phyloP scores from a whole-genome alignment of 345 rosid genomes.

The Euphorbia peplus region DNA sequence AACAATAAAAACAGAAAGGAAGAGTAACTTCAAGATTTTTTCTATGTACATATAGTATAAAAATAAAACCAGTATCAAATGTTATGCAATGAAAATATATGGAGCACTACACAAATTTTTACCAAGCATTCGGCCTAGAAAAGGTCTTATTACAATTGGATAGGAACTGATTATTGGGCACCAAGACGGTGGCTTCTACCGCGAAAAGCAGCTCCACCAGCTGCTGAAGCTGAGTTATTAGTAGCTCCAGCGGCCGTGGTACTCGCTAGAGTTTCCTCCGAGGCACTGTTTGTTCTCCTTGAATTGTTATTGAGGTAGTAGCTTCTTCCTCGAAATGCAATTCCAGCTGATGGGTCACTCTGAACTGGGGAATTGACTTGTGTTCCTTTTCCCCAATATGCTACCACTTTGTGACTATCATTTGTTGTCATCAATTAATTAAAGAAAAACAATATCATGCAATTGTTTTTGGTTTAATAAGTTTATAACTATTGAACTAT shows the following conservation, averaged over 20 bases:
- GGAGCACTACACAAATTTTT: background rate
- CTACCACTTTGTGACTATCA: slow-evolving; percentile 48
- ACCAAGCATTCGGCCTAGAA: too few relatives aligned
- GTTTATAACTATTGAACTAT: too few relatives aligned
- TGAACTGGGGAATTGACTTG: slow-evolving; percentile 49
- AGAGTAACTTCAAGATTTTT: too few relatives aligned
- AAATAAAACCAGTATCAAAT: too few relatives aligned
- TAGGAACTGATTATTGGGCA: background rate
- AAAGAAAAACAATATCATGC: too few relatives aligned
- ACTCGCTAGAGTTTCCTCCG: slow-evolving; percentile 2
- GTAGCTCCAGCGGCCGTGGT: slow-evolving; percentile 10
- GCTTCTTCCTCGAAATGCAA: slow-evolving; percentile 51
- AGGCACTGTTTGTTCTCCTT: background rate
- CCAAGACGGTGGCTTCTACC: slow-evolving; percentile 45
- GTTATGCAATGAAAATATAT: background rate
- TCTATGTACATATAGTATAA: too few relatives aligned
- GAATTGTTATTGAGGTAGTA: slow-evolving; percentile 26
- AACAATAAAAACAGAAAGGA: too few relatives aligned
- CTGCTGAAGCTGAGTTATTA: slow-evolving; percentile 4
- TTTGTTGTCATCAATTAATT: too few relatives aligned
- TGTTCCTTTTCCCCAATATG: slow-evolving; percentile 45
- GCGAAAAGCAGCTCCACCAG: slow-evolving; percentile 35
- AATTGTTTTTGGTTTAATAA: too few relatives aligned
- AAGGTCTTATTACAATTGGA: too few relatives aligned
- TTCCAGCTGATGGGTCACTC: slow-evolving; percentile 40